A percentile compares a stretch with the other conserved stretches of the same genome.
phyloP scores from a whole-genome alignment of 805 yeast genomes.

The Saccharomycopsis javanensis region DNA sequence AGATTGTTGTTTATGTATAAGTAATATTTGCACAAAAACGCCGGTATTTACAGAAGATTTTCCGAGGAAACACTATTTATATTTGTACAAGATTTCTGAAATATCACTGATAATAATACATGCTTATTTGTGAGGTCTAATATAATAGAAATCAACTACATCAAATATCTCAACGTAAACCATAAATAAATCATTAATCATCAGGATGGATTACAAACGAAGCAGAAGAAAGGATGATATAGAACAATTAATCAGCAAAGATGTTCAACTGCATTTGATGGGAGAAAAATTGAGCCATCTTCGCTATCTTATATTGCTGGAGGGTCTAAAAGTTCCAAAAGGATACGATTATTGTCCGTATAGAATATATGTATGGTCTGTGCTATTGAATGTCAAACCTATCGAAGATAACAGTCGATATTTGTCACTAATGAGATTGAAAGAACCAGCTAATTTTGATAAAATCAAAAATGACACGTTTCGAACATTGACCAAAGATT shows the following conservation, averaged over 20 bases:
- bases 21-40: too few species aligned
- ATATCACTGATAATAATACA: too few species aligned
- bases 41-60: too few species aligned
- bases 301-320: conserved; percentile 41
- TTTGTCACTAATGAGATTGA: conserved; percentile 1
- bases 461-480: conserved; percentile 83
- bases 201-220: conserved; percentile 15
- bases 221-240: conserved; percentile 44
- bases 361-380: conserved; percentile 72
- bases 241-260: conserved; percentile 36
- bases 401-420: conserved; percentile 22
- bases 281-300: conserved; percentile 43
- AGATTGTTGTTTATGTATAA: too few species aligned
- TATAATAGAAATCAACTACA: too few species aligned
- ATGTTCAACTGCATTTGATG: conserved; percentile 34
- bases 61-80: too few species aligned
- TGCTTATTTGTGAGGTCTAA: too few species aligned
- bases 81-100: too few species aligned
- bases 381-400: conserved; percentile 56
- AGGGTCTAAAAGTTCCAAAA: conserved; percentile 28
- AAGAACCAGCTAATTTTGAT: conserved; percentile 51
- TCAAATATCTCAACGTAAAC: too few species aligned
- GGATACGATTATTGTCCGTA: conserved; percentile 19
- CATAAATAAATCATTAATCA: too few species aligned
- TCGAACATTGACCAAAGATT: conserved; percentile 72